A percentile compares a stretch with the other conserved stretches of the same genome.
Evolutionary conservation across 768 basidiomycete species (phyloP).

Genomic region (Leccinum broughii): DNA sequence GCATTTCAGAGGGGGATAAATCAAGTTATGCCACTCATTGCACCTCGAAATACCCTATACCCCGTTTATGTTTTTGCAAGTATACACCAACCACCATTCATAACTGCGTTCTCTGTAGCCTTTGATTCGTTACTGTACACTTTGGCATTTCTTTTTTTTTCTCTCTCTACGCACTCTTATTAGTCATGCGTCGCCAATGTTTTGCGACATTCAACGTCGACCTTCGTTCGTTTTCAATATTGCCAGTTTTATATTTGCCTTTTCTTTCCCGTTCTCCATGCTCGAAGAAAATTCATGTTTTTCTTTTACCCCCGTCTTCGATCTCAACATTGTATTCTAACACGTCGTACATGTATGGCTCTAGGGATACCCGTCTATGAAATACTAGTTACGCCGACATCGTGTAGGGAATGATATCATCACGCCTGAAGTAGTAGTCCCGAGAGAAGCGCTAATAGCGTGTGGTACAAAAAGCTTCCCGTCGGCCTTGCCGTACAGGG

Average conservation of each 20-base stretch:
- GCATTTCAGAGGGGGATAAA: conserved; percentile 31
- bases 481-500: conserved; percentile 15
- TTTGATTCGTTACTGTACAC: conserved; percentile 29
- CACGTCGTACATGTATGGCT: conserved; percentile 16
- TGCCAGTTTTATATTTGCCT: background rate
- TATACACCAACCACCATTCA: conserved; percentile 30
- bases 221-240: conserved; percentile 9
- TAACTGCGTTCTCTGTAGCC: conserved; percentile 30
- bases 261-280: conserved; percentile 5
- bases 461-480: background rate
- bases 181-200: conserved; percentile 6
- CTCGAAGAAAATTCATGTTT: conserved; percentile 2
- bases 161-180: conserved; percentile 10
- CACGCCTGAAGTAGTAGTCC: background rate
- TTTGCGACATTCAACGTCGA: conserved; percentile 15
- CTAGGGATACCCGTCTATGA: conserved; percentile 17
- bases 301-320: background rate
- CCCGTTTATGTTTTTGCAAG: conserved; percentile 29
- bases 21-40: background rate
- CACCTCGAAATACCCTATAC: conserved; percentile 22
- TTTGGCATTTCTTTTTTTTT: conserved; percentile 2
- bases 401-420: background rate
- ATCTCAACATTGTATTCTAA: conserved; percentile 17
- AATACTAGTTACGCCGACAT: conserved; percentile 3
- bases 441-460: conserved; percentile 4